Conservation (phyloP, 2,329 filamentous ascomycete genomes). For the Claviceps sorghi region DNA sequence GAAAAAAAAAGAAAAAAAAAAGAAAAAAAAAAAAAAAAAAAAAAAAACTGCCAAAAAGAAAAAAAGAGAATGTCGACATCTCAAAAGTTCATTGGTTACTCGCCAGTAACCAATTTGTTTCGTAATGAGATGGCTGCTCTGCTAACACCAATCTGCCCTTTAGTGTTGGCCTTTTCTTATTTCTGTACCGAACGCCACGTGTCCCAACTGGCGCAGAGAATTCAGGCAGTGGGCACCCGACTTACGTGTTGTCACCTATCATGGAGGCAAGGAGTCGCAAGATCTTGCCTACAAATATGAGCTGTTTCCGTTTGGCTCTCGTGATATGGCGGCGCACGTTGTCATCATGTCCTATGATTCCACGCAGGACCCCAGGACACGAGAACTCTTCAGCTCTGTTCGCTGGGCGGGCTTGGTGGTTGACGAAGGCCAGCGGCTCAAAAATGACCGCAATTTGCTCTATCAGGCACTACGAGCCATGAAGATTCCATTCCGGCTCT, state of each 20-base stretch:
- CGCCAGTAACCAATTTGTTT: too few relatives aligned
- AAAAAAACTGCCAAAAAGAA: too few relatives aligned
- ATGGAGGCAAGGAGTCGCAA: constrained; percentile 61
- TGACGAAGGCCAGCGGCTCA: constrained; percentile 88
- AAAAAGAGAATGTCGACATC: too few relatives aligned
- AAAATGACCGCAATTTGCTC: constrained; percentile 76
- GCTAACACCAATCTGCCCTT: constrained; percentile 7
- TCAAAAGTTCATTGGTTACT: too few relatives aligned
- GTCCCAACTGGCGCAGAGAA: constrained; percentile 93
- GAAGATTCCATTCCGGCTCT: constrained; percentile 66
- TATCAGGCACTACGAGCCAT: constrained; percentile 62
- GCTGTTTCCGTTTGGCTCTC: constrained; percentile 54
- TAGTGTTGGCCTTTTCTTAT: constrained; percentile 81
- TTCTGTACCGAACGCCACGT: constrained; percentile 88
- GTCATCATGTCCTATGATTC: constrained; percentile 94
- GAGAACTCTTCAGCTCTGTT: constrained; percentile 50
- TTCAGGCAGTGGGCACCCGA: constrained; percentile 86
- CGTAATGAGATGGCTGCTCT: too few relatives aligned
- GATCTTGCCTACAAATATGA: constrained; percentile 70
- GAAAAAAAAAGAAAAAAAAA: background rate
- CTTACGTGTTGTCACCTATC: constrained; percentile 81
- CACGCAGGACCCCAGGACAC: constrained; percentile 57
- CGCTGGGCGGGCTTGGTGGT: constrained; percentile 82
- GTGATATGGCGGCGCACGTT: constrained; percentile 70
- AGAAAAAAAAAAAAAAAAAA: background rate